Evolutionary conservation across 1,284 basidiomycete genomes (phyloP), one percentile per base, ranked within the genome.

Genomic region (Apiotrichum brassicae): DNA sequence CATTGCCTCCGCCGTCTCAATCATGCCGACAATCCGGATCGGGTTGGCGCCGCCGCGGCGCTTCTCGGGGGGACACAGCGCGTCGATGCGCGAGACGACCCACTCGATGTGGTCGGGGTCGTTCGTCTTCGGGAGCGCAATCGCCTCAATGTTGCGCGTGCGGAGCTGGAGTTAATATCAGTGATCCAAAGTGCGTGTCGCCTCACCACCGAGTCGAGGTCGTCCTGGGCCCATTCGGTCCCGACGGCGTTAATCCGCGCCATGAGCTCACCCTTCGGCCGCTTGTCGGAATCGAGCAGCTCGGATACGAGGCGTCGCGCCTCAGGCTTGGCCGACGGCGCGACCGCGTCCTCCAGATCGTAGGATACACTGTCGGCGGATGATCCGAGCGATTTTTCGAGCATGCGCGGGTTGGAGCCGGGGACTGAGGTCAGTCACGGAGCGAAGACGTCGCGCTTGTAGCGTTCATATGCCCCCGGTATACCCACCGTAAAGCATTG

Each of bases 291-390:
- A 54, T 75, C 66, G 3, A 89, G 72, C 59, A 89, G 85, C 7
- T 75, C 71, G 16, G 71, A 66, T 3, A 91, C 73, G 19, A 81
- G 75, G 2, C 67, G 63, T 53, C 87, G 76, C 0, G 87, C 86
- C 43, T 75, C 72, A 9, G 67, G 65, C 70, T 90, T 91, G 62
- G 84, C 81, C 2, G 73, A 66, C 8, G 84, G 84, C 6, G 86
- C 77, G 0, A 91, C 81, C 51, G 85, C 86, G 66, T 91, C 87
- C 65, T 91, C 87, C 18, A 91, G 76, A 72, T 91, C 87, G 64
- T 88, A 91, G n/a, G 87, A 83, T 26, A 90, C 76, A 28, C 83
- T 77, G 61, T 91, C 87, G 1, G 87, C 83, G 1, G 71, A 66
- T 11, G 77, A 77, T 9, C 63, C 69, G 33, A 85, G 75, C 0